A percentile compares a stretch with the other conserved stretches of the same genome.
These are phyloP conservation scores for Saturnispora mendoncae DNA, from an alignment of 805 yeast genomes.

Conservation along the genomic window DNA sequence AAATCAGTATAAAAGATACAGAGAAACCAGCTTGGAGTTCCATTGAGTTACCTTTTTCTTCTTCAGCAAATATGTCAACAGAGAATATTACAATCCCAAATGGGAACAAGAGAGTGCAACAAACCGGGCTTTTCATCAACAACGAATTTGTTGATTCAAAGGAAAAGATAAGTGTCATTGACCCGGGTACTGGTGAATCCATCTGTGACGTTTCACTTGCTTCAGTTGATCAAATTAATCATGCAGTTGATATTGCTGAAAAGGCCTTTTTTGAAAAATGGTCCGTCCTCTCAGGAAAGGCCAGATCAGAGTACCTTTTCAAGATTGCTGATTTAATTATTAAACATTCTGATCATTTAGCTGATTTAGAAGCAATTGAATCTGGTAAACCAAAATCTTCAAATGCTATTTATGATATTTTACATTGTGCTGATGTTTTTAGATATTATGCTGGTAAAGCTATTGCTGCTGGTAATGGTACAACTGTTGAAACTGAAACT, in stretches of 20 bases:
- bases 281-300: conserved; percentile 38
- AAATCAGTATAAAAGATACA: not conserved
- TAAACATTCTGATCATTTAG: conserved; percentile 40
- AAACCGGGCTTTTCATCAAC: conserved; percentile 84
- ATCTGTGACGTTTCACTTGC: conserved; percentile 46
- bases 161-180: conserved; percentile 44
- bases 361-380: conserved; percentile 51
- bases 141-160: conserved; percentile 56
- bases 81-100: conserved; percentile 34
- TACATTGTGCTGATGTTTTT: conserved; percentile 45
- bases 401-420: conserved; percentile 52
- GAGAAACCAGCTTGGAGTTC: no score
- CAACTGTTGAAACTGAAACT: conserved; percentile 49
- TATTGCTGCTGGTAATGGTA: conserved; percentile 53
- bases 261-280: conserved; percentile 41
- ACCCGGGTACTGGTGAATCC: conserved; percentile 47
- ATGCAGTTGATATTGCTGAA: conserved; percentile 45
- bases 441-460: conserved; percentile 71
- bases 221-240: conserved; percentile 41
- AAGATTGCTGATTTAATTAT: conserved; percentile 44
- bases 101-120: conserved; percentile 50
- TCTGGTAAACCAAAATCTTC: conserved; percentile 47
- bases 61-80: not conserved
- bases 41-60: not conserved
- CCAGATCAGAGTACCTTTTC: conserved; percentile 37